These are phyloP conservation scores for Rutstroemia sp. DNA, from an alignment of 2,329 filamentous ascomycete species.

Conservation along the genomic window DNA sequence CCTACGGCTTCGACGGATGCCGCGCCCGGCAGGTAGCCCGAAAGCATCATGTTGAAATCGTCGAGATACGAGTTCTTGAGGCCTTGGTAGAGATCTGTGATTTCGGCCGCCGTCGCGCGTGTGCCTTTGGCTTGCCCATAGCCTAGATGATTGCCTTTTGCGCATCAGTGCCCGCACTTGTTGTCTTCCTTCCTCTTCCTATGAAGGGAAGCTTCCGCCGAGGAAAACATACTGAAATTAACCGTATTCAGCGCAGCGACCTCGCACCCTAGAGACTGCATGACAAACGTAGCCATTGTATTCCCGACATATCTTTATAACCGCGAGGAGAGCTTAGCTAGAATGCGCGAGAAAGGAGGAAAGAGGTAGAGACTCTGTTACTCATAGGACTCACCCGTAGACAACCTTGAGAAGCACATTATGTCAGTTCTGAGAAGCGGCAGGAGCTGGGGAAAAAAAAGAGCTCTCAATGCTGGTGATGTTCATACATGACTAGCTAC, in stretches of 20 bases:
- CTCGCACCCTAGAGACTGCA: conserved; percentile 90
- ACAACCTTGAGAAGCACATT: conserved; percentile 49
- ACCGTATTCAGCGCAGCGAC: conserved; percentile 94
- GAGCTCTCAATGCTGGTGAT: conserved; percentile 10
- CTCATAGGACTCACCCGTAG: conserved; percentile 53
- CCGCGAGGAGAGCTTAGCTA: conserved; percentile 12
- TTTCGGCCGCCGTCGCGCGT: conserved; percentile 72
- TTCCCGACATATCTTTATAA: conserved; percentile 82
- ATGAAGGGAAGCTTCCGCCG: neutral
- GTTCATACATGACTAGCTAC: conserved; percentile 87
- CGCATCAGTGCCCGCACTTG: neutral
- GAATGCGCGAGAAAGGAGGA: neutral
- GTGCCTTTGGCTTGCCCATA: conserved; percentile 86
- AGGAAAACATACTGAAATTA: conserved; percentile 71
- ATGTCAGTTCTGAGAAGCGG: conserved; percentile 18
- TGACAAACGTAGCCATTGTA: conserved; percentile 89
- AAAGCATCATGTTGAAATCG: conserved; percentile 89
- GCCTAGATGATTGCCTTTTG: conserved; percentile 83
- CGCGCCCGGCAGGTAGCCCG: conserved; percentile 88
- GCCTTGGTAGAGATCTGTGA: conserved; percentile 76
- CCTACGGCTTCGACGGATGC: conserved; percentile 79
- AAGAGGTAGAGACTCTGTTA: neutral
- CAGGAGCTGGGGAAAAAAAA: neutral
- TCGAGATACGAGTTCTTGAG: conserved; percentile 77
- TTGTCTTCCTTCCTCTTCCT: neutral